Percentiles rank a stretch among this genome's conserved stretches.
phyloP scores from a whole-genome alignment of 225 moss, liverwort and hornwort genomes.

The Sphagnum contortum region DNA sequence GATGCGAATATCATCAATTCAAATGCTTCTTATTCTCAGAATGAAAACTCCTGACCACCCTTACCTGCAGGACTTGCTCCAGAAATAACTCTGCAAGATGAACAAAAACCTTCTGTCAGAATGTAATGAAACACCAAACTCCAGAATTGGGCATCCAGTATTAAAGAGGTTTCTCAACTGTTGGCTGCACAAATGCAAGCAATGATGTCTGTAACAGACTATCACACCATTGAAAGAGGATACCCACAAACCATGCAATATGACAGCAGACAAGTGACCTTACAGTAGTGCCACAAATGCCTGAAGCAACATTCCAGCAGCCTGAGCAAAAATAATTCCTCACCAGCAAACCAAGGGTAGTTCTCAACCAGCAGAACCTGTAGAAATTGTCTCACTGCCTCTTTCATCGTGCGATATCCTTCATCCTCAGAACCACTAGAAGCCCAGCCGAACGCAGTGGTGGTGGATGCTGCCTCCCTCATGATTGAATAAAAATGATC shows the following conservation, averaged over 20 bases:
- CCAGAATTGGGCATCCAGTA: no score
- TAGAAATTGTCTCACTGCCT: conserved; percentile 45
- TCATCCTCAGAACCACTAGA: conserved; percentile 50
- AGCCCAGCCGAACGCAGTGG: conserved; percentile 59
- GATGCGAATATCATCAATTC: background rate
- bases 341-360: conserved; percentile 69
- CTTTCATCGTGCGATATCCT: conserved; percentile 48
- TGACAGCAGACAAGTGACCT: no score
- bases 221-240: no score
- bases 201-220: no score
- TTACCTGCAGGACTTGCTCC: conserved; percentile 74
- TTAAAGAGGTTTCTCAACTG: no score
- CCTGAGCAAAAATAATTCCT: background rate
- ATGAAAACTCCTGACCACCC: no score
- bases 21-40: background rate
- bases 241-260: no score
- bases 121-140: no score
- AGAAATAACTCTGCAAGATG: conserved; percentile 55
- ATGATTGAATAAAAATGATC: conserved; percentile 64
- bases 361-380: conserved; percentile 58
- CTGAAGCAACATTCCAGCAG: no score
- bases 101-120: conserved; percentile 9
- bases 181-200: no score
- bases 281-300: no score
- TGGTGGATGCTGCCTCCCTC: conserved; percentile 54